Evolutionary conservation across 2,329 filamentous ascomycete genomes (phyloP).

Genomic region (Aureobasidium sp.): DNA sequence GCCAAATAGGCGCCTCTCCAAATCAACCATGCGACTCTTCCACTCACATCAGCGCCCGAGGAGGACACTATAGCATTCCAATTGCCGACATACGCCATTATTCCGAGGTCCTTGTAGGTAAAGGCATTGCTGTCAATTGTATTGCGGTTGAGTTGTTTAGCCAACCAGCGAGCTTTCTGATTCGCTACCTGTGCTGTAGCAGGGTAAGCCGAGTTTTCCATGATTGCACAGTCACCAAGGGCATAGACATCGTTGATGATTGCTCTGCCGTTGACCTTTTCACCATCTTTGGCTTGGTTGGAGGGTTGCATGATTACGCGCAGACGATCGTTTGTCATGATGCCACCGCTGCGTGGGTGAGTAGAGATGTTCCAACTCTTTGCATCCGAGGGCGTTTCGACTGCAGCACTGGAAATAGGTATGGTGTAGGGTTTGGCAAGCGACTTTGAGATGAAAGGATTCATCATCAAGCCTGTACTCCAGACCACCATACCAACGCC

Average conservation of each 20-base stretch:
- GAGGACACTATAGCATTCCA: conserved; percentile 68
- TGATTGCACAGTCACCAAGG: conserved; percentile 58
- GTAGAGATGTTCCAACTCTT: conserved; percentile 42
- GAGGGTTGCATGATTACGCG: conserved; percentile 42
- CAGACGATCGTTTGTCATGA: conserved; percentile 56
- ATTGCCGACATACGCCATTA: conserved; percentile 66
- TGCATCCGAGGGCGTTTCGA: conserved; percentile 4
- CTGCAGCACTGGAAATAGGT: conserved; percentile 15
- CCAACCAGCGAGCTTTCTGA: conserved; percentile 64
- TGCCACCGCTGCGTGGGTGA: conserved; percentile 49
- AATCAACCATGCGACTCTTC: conserved; percentile 46
- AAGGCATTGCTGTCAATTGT: conserved; percentile 45
- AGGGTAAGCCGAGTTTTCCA: conserved; percentile 47
- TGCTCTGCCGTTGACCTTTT: conserved; percentile 26
- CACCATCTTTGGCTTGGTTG: conserved; percentile 12
- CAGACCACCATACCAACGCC: conserved; percentile 65
- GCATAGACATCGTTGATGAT: conserved; percentile 53
- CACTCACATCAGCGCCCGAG: conserved; percentile 49
- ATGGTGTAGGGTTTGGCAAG: conserved; percentile 28
- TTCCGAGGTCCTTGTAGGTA: conserved; percentile 61
- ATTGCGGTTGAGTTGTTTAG: conserved; percentile 53
- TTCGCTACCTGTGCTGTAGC: conserved; percentile 70
- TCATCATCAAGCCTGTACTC: conserved; percentile 70
- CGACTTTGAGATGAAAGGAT: conserved; percentile 58
- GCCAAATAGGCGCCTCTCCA: conserved; percentile 71